These are phyloP conservation scores for Ceratobasidium sp. DNA, from an alignment of 1,284 basidiomycete genomes.

Conservation along the genomic window DNA sequence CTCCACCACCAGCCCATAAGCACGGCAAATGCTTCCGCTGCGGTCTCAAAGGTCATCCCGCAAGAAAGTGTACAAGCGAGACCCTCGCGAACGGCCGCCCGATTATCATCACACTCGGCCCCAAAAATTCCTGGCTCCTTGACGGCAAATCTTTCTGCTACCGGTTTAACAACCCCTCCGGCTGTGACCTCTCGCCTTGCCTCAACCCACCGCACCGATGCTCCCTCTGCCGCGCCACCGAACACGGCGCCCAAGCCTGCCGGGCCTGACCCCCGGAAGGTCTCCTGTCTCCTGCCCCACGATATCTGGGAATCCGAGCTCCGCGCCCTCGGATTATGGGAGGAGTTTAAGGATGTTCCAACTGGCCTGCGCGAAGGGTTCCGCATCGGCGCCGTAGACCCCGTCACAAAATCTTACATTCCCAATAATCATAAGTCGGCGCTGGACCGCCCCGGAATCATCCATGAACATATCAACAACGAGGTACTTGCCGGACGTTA, in stretches of 20 bases:
- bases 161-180: constrained; percentile 12
- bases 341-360: constrained; percentile 1
- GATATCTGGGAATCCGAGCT: constrained; percentile 31
- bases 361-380: constrained; percentile 54
- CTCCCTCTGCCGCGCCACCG: constrained; percentile 19
- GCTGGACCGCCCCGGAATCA: constrained; percentile 49
- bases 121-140: neutral
- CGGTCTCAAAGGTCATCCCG: neutral
- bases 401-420: constrained; percentile 49
- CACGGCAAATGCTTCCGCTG: neutral
- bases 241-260: constrained; percentile 40
- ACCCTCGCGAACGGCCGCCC: neutral
- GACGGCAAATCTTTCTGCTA: constrained; percentile 28
- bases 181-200: neutral
- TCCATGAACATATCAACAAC: constrained; percentile 54
- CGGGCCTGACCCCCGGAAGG: neutral
- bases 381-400: constrained; percentile 52
- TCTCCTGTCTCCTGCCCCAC: constrained; percentile 26
- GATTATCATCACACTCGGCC: neutral
- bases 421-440: constrained; percentile 56
- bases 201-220: neutral
- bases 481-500: constrained; percentile 58
- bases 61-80: neutral
- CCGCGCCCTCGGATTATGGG: neutral
- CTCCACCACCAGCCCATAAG: neutral